phyloP scores from a whole-genome alignment of 2,329 filamentous ascomycete genomes.

The Alternaria arborescens region DNA sequence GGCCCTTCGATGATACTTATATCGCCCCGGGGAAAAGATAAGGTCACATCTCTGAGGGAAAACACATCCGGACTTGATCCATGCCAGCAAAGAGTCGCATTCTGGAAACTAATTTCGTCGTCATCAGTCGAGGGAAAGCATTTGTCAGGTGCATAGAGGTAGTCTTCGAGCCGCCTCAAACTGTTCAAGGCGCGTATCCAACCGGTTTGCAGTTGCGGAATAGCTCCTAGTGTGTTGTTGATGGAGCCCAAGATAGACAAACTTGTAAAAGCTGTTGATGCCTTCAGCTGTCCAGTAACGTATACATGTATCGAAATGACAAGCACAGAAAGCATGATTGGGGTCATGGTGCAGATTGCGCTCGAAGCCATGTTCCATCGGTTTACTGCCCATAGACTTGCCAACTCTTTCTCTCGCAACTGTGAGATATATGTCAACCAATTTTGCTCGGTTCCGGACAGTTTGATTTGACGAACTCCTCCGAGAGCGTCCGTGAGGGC shows the following conservation, averaged over 20 bases:
- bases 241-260: background rate
- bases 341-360: background rate
- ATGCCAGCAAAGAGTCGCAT: background rate
- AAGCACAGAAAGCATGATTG: background rate
- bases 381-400: background rate
- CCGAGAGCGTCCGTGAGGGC: background rate
- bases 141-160: background rate
- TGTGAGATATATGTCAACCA: background rate
- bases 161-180: background rate
- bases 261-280: background rate
- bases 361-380: background rate
- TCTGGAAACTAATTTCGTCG: background rate
- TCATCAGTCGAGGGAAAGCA: background rate
- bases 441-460: background rate
- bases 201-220: background rate
- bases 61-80: background rate
- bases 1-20: background rate
- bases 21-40: background rate
- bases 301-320: background rate
- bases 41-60: background rate
- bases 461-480: constrained; percentile 1
- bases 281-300: background rate
- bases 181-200: background rate
- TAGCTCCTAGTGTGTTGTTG: background rate
- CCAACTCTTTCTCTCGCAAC: background rate